phyloP scores from a whole-genome alignment of 441 rosid species.

The Breynia disticha region DNA sequence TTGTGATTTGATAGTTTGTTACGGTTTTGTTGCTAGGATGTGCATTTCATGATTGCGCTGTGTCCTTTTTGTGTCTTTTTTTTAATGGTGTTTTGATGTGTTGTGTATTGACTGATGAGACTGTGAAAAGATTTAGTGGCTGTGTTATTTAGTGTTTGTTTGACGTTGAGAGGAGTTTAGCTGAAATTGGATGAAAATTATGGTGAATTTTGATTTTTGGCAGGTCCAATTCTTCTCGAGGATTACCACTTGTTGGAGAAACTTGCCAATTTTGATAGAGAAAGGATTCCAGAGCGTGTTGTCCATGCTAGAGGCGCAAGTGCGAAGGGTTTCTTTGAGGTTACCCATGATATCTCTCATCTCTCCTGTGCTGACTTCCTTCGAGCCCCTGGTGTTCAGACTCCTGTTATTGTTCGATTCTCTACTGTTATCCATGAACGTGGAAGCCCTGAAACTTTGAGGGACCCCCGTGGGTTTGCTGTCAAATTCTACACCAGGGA shows the following conservation, averaged over 20 bases:
- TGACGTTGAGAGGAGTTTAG: too few relatives aligned
- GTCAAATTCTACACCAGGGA: constrained; percentile 97
- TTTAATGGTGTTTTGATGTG: too few relatives aligned
- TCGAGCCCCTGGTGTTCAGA: constrained; percentile 92
- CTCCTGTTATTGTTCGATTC: constrained; percentile 89
- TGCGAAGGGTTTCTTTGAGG: constrained; percentile 63
- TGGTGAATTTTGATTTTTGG: neutral
- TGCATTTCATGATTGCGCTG: too few relatives aligned
- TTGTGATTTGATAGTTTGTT: too few relatives aligned
- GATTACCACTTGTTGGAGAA: constrained; percentile 93
- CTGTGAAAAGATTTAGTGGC: too few relatives aligned
- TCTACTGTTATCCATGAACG: constrained; percentile 90
- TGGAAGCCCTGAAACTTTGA: constrained; percentile 91
- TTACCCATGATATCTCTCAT: constrained; percentile 55
- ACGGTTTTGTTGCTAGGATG: too few relatives aligned
- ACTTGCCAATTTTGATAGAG: constrained; percentile 87
- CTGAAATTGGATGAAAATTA: neutral
- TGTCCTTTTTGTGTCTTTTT: too few relatives aligned
- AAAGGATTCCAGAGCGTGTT: constrained; percentile 95
- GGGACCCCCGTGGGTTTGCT: constrained; percentile 98
- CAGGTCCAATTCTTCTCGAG: constrained; percentile 95
- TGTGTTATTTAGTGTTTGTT: too few relatives aligned
- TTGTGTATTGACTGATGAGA: too few relatives aligned
- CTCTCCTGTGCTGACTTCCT: constrained; percentile 93
- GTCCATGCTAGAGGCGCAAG: constrained; percentile 99